Conservation (phyloP, 2,329 filamentous ascomycete genomes). For the Elsinoe necatrix region DNA sequence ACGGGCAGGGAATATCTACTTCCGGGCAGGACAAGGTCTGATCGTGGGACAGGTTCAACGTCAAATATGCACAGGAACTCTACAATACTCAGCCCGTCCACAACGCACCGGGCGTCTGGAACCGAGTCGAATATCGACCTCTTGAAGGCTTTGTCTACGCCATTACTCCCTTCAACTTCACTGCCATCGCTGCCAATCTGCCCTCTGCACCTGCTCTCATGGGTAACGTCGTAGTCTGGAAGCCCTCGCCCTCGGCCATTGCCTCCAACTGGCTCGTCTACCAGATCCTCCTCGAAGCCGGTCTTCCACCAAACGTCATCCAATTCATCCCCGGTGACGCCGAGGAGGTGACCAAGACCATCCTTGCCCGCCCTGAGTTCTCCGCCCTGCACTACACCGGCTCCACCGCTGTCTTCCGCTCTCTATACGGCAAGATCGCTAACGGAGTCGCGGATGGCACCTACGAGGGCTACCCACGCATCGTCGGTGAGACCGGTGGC, state of each 20-base stretch:
- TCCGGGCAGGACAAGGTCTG: neutral
- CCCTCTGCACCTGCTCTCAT: constrained; percentile 74
- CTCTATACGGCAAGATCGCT: constrained; percentile 79
- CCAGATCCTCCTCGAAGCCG: constrained; percentile 83
- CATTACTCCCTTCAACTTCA: constrained; percentile 94
- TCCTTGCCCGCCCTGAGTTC: constrained; percentile 70
- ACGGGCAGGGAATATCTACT: neutral
- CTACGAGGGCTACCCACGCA: constrained; percentile 77
- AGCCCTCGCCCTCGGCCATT: constrained; percentile 83
- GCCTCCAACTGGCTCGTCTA: constrained; percentile 88
- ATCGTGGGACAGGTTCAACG: constrained; percentile 57
- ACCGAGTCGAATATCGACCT: constrained; percentile 78
- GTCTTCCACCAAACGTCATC: constrained; percentile 79
- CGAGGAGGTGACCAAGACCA: constrained; percentile 69
- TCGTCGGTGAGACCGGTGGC: constrained; percentile 83
- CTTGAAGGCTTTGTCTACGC: constrained; percentile 95
- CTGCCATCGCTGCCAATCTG: constrained; percentile 84
- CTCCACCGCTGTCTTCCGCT: constrained; percentile 82
- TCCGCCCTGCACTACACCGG: constrained; percentile 93
- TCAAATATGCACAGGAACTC: constrained; percentile 84
- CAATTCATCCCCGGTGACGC: constrained; percentile 90
- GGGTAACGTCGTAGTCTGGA: constrained; percentile 94
- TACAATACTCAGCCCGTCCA: constrained; percentile 81
- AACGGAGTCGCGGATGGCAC: constrained; percentile 69
- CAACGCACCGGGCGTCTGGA: constrained; percentile 80